Percentiles rank a stretch among this genome's conserved stretches.
These are phyloP conservation scores for Salinomyces thailandicus DNA, from an alignment of 2,329 filamentous ascomycete species.

Conservation along the genomic window DNA sequence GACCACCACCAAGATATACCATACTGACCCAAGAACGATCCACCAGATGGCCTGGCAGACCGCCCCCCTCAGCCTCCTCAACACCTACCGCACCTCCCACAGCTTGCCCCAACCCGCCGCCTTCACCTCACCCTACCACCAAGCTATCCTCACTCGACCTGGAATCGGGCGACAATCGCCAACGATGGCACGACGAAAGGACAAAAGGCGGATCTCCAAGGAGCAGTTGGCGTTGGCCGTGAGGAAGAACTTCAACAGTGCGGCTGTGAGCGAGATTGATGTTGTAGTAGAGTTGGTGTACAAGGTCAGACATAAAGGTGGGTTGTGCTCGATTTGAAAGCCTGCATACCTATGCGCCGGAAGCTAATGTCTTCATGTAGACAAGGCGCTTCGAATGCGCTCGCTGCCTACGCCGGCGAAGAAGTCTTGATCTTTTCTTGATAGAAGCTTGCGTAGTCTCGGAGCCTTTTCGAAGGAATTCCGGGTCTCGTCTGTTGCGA, in stretches of 20 bases:
- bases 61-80: slow-evolving; percentile 57
- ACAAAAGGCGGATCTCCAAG: slow-evolving; percentile 57
- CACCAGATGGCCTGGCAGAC: slow-evolving; percentile 56
- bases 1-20: neutral
- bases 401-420: slow-evolving; percentile 27
- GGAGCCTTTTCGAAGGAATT: too few relatives aligned
- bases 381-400: slow-evolving; percentile 38
- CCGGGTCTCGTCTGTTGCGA: too few relatives aligned
- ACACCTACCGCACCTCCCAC: slow-evolving; percentile 66
- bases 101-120: slow-evolving; percentile 59
- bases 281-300: slow-evolving; percentile 72
- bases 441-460: too few relatives aligned
- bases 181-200: slow-evolving; percentile 59
- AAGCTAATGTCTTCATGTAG: slow-evolving; percentile 18
- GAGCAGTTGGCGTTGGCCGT: slow-evolving; percentile 62
- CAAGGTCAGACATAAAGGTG: slow-evolving; percentile 53
- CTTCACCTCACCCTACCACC: slow-evolving; percentile 46
- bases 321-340: too few relatives aligned
- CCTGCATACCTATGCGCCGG: too few relatives aligned
- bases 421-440: slow-evolving; percentile 4
- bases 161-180: slow-evolving; percentile 59
- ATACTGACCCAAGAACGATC: too few relatives aligned
- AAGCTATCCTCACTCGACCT: slow-evolving; percentile 40
- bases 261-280: slow-evolving; percentile 70
- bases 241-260: slow-evolving; percentile 72